Conservation (phyloP, 768 basidiomycete species). For the Rhodotorula kratochvilovae region DNA sequence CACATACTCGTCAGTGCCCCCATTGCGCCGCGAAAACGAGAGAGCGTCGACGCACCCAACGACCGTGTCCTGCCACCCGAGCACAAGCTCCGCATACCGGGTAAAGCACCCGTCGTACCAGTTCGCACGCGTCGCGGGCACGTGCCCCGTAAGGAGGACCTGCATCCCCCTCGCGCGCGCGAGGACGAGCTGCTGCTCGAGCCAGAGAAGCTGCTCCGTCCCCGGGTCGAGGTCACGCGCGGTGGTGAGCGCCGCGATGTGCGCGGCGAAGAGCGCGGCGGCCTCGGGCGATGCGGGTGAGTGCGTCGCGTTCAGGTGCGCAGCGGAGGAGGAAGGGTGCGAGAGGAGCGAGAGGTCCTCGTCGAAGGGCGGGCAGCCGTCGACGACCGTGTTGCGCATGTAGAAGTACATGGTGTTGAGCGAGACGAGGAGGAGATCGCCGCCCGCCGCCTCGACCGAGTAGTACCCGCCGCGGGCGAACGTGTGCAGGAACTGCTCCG, state of each 20-base stretch:
- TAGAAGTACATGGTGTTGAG: constrained; percentile 90
- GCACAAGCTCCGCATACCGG: constrained; percentile 53
- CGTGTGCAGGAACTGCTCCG: constrained; percentile 60
- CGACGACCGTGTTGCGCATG: constrained; percentile 44
- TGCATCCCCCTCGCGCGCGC: constrained; percentile 70
- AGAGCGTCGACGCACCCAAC: constrained; percentile 52
- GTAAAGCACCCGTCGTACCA: constrained; percentile 55
- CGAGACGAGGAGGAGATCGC: constrained; percentile 66
- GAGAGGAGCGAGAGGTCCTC: neutral
- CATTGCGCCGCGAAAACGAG: no score
- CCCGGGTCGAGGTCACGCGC: constrained; percentile 64
- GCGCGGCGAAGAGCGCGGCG: neutral
- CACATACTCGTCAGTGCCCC: neutral
- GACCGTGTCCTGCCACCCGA: constrained; percentile 81
- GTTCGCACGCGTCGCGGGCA: constrained; percentile 73
- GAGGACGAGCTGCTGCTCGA: constrained; percentile 71
- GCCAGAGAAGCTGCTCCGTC: constrained; percentile 81
- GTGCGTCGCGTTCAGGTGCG: neutral
- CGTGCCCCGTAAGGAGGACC: constrained; percentile 63
- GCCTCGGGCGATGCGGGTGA: neutral
- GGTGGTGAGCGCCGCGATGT: neutral
- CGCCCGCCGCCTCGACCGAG: constrained; percentile 53
- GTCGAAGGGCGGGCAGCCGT: constrained; percentile 45
- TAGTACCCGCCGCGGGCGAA: constrained; percentile 87
- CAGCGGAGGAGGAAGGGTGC: neutral